phyloP scores from a whole-genome alignment of 129 eudicot species.

The Helianthus annuus region HanXRQr2.0-SUNRISE NC_035449.2:160887681-160888180 shows the following conservation, averaged over 20 bases:
- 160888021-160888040: not conserved
- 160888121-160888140: too few species aligned
- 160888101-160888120: too few species aligned
- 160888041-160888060: not conserved
- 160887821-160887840: slow-evolving; percentile 30
- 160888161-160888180: too few species aligned
- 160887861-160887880: slow-evolving; percentile 23
- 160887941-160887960: too few species aligned
- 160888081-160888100: too few species aligned
- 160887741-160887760: slow-evolving; percentile 71
- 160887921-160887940: not conserved
- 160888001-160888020: not conserved
- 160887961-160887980: too few species aligned
- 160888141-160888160: too few species aligned
- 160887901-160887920: not conserved
- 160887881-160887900: not conserved
- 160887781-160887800: not conserved
- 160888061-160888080: too few species aligned
- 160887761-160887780: not conserved
- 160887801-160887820: not conserved
- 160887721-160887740: slow-evolving; percentile 72
- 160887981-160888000: not conserved
- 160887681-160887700: slow-evolving; percentile 90
- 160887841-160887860: slow-evolving; percentile 36
- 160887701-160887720: slow-evolving; percentile 78